Evolutionary conservation across 345 rosid genomes (phyloP).

Genomic region (Eucalyptus lansdowneana): DNA sequence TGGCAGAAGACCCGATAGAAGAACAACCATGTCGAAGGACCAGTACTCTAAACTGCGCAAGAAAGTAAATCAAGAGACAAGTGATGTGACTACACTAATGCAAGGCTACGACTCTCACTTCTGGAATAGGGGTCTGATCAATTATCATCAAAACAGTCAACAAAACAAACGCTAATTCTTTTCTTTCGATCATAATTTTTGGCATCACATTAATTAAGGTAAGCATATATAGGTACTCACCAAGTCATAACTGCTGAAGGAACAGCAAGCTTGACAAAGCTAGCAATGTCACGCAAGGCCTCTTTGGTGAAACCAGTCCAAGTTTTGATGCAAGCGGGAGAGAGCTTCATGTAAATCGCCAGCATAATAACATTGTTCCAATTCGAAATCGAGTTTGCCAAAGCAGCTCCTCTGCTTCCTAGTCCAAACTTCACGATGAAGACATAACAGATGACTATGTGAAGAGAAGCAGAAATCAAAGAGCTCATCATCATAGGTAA

Average conservation of each 20-base stretch:
- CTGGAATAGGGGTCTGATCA: background rate
- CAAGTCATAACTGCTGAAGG: constrained; percentile 54
- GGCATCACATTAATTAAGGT: background rate
- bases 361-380: constrained; percentile 33
- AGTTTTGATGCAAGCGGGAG: constrained; percentile 17
- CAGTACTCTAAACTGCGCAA: background rate
- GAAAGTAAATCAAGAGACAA: background rate
- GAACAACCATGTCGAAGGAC: constrained; percentile 5
- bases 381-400: constrained; percentile 20
- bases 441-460: constrained; percentile 25
- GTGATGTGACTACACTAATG: background rate
- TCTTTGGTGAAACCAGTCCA: constrained; percentile 40
- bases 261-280: constrained; percentile 32
- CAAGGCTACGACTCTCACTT: background rate
- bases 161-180: background rate
- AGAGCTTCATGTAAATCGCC: constrained; percentile 17
- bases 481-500: constrained; percentile 33
- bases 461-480: constrained; percentile 14
- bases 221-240: background rate
- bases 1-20: background rate
- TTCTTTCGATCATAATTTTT: background rate
- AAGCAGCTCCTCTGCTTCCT: constrained; percentile 33
- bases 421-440: constrained; percentile 23
- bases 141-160: background rate
- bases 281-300: constrained; percentile 17